phyloP scores from a whole-genome alignment of 2,329 filamentous ascomycete species.

The Teratosphaeria nubilosa region DNA sequence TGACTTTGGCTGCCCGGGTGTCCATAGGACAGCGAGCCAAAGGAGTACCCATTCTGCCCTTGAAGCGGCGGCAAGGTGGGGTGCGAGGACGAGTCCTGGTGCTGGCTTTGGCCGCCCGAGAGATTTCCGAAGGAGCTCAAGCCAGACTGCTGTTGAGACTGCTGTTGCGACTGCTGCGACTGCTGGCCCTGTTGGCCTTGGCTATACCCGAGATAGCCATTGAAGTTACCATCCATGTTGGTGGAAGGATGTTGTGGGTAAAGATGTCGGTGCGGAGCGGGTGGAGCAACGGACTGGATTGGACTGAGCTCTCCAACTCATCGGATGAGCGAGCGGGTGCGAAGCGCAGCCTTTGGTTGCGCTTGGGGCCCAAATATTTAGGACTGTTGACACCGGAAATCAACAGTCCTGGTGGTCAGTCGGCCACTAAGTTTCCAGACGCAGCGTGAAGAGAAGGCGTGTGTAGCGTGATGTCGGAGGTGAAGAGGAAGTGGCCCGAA shows the following conservation, averaged over 20 bases:
- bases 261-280: slow-evolving; percentile 6
- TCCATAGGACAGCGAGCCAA: slow-evolving; percentile 25
- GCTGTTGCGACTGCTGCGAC: slow-evolving; percentile 10
- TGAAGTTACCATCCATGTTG: slow-evolving; percentile 9
- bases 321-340: slow-evolving; percentile 5
- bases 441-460: not conserved
- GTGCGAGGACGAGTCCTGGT: slow-evolving; percentile 18
- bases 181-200: slow-evolving; percentile 5
- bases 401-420: not conserved
- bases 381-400: not conserved
- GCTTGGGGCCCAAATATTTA: not conserved
- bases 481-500: not conserved
- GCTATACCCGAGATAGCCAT: slow-evolving; percentile 5
- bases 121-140: slow-evolving; percentile 17
- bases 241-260: slow-evolving; percentile 1
- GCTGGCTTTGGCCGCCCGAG: slow-evolving; percentile 10
- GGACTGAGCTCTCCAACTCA: slow-evolving; percentile 2
- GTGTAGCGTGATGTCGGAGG: not conserved
- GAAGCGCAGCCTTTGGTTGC: not conserved
- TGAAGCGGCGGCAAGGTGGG: slow-evolving; percentile 28
- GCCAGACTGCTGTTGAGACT: slow-evolving; percentile 14
- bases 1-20: slow-evolving; percentile 22
- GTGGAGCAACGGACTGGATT: slow-evolving; percentile 8
- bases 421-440: not conserved
- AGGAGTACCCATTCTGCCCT: slow-evolving; percentile 22